Percentiles rank a stretch among this genome's conserved stretches.
These are phyloP conservation scores for apple (Malus domestica) DNA, from an alignment of 306 rosid genomes.

Conservation along the genomic window DNA sequence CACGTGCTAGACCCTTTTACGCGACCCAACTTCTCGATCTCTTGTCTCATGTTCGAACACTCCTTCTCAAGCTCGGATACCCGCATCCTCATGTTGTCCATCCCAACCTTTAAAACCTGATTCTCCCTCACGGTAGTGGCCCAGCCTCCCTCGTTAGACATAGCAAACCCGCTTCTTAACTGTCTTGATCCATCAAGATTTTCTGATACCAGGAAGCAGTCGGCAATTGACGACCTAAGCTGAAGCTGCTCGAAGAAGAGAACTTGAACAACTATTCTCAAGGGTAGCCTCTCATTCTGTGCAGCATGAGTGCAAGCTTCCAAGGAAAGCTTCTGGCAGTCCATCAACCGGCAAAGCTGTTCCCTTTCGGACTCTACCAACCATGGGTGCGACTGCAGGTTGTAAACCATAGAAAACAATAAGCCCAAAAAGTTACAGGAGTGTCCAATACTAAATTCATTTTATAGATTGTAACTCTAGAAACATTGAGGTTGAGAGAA, in stretches of 20 bases:
- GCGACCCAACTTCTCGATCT: slow-evolving; percentile 78
- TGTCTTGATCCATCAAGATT: slow-evolving; percentile 88
- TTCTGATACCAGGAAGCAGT: slow-evolving; percentile 88
- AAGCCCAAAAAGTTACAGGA: neutral
- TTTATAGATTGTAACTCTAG: neutral
- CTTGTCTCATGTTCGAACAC: slow-evolving; percentile 91
- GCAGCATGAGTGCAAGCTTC: slow-evolving; percentile 99
- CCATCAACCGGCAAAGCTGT: slow-evolving; percentile 84
- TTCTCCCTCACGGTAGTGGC: slow-evolving; percentile 88
- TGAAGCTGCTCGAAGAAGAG: slow-evolving; percentile 99
- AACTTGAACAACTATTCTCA: slow-evolving; percentile 88
- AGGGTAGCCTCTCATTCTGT: slow-evolving; percentile 89
- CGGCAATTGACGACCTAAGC: slow-evolving; percentile 88
- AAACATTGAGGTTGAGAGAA: neutral
- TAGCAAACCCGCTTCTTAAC: slow-evolving; percentile 68
- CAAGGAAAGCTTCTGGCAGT: slow-evolving; percentile 95
- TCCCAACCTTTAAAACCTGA: slow-evolving; percentile 93
- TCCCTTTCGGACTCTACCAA: slow-evolving; percentile 88
- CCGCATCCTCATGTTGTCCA: slow-evolving; percentile 96
- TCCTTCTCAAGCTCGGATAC: slow-evolving; percentile 98
- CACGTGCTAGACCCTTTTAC: slow-evolving; percentile 55
- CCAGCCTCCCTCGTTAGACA: slow-evolving; percentile 87
- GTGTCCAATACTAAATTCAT: neutral
- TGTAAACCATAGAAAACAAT: slow-evolving; percentile 7
- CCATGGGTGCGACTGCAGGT: slow-evolving; percentile 96